A percentile compares a stretch with the other conserved stretches of the same genome.
Evolutionary conservation across 1,139 yeast species (phyloP).

Genomic region (Candida gigantensis): DNA sequence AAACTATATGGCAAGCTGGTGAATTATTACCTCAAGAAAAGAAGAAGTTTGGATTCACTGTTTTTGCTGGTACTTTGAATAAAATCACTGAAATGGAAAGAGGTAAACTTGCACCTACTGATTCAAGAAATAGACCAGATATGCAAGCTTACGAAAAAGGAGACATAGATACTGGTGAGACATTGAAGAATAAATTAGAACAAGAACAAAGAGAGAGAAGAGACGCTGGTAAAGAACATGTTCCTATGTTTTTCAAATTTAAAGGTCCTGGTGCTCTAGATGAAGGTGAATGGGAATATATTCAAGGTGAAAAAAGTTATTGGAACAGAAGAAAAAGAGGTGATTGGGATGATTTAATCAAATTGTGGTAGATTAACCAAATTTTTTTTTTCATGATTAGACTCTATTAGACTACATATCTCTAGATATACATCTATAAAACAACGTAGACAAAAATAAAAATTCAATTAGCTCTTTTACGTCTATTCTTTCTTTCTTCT

Average conservation of each 20-base stretch:
- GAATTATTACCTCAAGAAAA: conserved; percentile 58
- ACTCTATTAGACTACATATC: not conserved
- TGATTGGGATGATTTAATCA: conserved; percentile 58
- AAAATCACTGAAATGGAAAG: conserved; percentile 72
- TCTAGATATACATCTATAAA: too few species aligned
- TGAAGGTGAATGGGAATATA: conserved; percentile 59
- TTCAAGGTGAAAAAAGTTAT: conserved; percentile 65
- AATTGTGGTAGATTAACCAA: conserved; percentile 48
- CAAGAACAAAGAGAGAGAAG: conserved; percentile 81
- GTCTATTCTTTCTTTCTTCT: conserved; percentile 13
- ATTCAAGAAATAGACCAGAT: conserved; percentile 89
- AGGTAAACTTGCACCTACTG: conserved; percentile 73
- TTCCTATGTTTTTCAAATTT: conserved; percentile 66
- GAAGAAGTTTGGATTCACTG: conserved; percentile 81
- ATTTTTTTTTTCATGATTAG: not conserved
- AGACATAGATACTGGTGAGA: conserved; percentile 68
- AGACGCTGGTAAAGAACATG: conserved; percentile 43
- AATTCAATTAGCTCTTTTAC: not conserved
- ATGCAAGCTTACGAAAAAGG: conserved; percentile 72
- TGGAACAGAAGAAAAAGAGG: conserved; percentile 72
- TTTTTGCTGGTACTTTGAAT: conserved; percentile 78
- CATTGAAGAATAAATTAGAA: conserved; percentile 65
- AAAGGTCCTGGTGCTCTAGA: conserved; percentile 41
- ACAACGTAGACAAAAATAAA: not conserved
- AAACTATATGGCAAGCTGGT: conserved; percentile 67